A percentile compares a stretch with the other conserved stretches of the same genome.
Conservation (phyloP, 257 asterid species). For the Jaltomata sinuosa region DNA sequence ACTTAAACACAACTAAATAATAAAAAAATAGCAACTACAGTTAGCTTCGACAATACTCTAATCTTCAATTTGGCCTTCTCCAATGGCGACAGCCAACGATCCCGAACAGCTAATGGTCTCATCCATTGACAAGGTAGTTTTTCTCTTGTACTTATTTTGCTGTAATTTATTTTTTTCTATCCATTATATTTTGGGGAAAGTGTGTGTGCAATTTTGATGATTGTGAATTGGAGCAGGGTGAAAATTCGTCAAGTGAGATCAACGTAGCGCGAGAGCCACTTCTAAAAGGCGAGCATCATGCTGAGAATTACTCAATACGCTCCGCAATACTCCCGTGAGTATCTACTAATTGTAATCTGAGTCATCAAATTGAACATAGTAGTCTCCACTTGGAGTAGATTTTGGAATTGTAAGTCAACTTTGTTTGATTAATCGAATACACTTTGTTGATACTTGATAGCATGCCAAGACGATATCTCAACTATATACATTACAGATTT, state of each 20-base stretch:
- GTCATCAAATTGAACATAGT: not conserved
- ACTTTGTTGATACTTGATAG: not conserved
- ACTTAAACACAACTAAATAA: not conserved
- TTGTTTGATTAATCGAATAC: not conserved
- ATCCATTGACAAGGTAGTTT: slow-evolving; percentile 22
- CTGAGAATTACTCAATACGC: slow-evolving; percentile 51
- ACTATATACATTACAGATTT: not conserved
- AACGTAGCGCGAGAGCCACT: slow-evolving; percentile 46
- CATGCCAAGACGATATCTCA: not conserved
- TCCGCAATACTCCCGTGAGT: slow-evolving; percentile 78
- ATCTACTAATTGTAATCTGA: not conserved
- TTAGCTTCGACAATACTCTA: not conserved
- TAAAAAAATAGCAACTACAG: not conserved
- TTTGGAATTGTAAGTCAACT: not conserved
- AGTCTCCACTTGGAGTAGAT: not conserved
- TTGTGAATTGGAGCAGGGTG: slow-evolving; percentile 21
- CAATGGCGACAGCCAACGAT: not conserved
- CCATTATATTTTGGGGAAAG: not conserved
- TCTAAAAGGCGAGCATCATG: slow-evolving; percentile 16
- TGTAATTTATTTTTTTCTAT: not conserved
- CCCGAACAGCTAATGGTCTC: slow-evolving; percentile 21
- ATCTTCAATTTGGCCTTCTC: not conserved
- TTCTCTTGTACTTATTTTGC: not conserved
- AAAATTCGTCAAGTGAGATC: slow-evolving; percentile 27
- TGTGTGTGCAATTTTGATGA: not conserved